phyloP scores from a whole-genome alignment of 345 rosid species.

The Leavenworthia alabamica region DNA sequence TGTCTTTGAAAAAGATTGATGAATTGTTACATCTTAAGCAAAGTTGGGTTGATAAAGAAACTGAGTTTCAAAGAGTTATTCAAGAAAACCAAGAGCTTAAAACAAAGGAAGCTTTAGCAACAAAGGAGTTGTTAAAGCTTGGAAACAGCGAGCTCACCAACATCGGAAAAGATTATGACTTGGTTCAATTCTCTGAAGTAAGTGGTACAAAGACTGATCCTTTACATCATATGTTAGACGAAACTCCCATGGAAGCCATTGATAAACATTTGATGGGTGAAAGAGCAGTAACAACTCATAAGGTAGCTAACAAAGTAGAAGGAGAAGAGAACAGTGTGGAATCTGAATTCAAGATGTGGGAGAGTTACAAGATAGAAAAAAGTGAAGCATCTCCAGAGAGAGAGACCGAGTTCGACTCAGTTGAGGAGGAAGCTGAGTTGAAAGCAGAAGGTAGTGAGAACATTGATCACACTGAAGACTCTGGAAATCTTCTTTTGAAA shows the following conservation, averaged over 20 bases:
- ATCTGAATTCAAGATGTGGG: slow-evolving; percentile 78
- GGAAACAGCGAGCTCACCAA: slow-evolving; percentile 32
- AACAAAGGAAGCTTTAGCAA: slow-evolving; percentile 9
- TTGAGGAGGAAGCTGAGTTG: slow-evolving; percentile 62
- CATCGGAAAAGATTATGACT: slow-evolving; percentile 69
- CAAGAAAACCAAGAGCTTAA: slow-evolving; percentile 22
- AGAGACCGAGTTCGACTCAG: slow-evolving; percentile 57
- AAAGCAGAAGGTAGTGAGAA: slow-evolving; percentile 54
- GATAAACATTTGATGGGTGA: slow-evolving; percentile 22
- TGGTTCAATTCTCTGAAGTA: slow-evolving; percentile 80
- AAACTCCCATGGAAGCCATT: slow-evolving; percentile 36
- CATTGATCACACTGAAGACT: slow-evolving; percentile 50
- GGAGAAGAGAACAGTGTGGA: slow-evolving; percentile 47
- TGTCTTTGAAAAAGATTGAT: slow-evolving; percentile 17
- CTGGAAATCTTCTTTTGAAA: slow-evolving; percentile 46
- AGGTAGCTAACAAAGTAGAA: slow-evolving; percentile 27
- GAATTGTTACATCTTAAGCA: slow-evolving; percentile 25
- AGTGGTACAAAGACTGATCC: slow-evolving; percentile 49
- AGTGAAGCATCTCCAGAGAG: slow-evolving; percentile 66
- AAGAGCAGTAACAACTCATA: neutral
- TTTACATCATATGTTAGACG: slow-evolving; percentile 28
- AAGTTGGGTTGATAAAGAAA: slow-evolving; percentile 24
- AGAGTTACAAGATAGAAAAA: slow-evolving; percentile 83
- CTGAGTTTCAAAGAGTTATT: slow-evolving; percentile 18
- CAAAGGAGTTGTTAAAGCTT: slow-evolving; percentile 1